Conservation (phyloP, 2,329 filamentous ascomycete species). For the Knufia petricola region DNA sequence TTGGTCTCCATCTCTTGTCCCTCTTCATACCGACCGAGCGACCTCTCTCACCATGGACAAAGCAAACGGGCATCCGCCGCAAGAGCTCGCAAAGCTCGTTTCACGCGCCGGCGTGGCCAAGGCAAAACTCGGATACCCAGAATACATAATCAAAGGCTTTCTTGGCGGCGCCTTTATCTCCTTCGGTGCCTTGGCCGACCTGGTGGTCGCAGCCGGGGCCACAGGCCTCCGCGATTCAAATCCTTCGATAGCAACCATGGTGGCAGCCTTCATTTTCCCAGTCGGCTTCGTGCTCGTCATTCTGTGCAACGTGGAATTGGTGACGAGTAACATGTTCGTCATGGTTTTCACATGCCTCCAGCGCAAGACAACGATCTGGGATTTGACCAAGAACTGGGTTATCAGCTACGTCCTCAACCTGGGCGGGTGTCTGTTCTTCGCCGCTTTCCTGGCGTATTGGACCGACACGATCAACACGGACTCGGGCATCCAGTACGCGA, state of each 20-base stretch:
- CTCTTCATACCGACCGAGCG: too few species aligned
- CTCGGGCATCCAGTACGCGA: not conserved
- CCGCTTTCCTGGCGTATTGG: not conserved
- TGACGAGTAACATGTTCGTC: constrained; percentile 30
- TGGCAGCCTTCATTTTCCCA: constrained; percentile 40
- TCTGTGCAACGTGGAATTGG: constrained; percentile 41
- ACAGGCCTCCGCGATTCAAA: constrained; percentile 4
- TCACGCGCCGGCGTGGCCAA: constrained; percentile 1
- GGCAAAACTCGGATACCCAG: constrained; percentile 1
- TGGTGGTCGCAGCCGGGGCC: constrained; percentile 5
- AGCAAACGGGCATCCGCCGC: too few species aligned
- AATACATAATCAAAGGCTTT: constrained; percentile 8
- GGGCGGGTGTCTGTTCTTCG: constrained; percentile 40
- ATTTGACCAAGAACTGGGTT: constrained; percentile 1
- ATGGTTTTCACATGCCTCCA: constrained; percentile 42
- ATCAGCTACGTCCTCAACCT: constrained; percentile 43
- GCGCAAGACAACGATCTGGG: constrained; percentile 50
- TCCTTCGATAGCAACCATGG: constrained; percentile 12
- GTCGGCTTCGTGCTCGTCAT: constrained; percentile 43
- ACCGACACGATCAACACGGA: not conserved
- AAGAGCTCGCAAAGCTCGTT: too few species aligned
- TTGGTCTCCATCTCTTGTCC: too few species aligned
- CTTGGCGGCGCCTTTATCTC: constrained; percentile 8
- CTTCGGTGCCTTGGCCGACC: constrained; percentile 4
- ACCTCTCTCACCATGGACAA: too few species aligned